Conservation (phyloP, 2,329 filamentous ascomycete genomes). For the Ophiocordyceps camponoti-floridani region DNA sequence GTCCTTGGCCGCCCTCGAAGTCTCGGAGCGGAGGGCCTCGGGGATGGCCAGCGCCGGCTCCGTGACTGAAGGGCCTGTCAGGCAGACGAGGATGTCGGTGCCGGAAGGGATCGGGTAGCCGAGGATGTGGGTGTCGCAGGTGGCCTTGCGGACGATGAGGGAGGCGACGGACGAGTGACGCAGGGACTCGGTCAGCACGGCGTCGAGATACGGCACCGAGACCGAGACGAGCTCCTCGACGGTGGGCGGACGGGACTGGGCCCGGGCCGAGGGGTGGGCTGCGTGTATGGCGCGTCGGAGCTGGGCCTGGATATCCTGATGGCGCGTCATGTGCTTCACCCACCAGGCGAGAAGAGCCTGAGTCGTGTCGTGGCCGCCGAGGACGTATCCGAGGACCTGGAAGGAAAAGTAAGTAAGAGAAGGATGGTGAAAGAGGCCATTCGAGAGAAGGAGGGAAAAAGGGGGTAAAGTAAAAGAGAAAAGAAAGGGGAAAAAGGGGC, state of each 20-base stretch:
- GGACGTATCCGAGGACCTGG: conserved; percentile 11
- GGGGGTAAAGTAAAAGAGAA: too few relatives aligned
- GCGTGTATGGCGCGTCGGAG: conserved; percentile 10
- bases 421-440: neutral
- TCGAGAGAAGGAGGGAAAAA: neutral
- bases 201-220: conserved; percentile 17
- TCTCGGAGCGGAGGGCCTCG: conserved; percentile 10
- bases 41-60: conserved; percentile 9
- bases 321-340: conserved; percentile 9
- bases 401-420: neutral
- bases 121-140: conserved; percentile 14
- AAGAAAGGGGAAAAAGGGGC: too few relatives aligned
- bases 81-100: conserved; percentile 12
- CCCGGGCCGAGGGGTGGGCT: conserved; percentile 6
- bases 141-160: conserved; percentile 12
- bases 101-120: conserved; percentile 16
- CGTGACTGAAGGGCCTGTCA: conserved; percentile 12
- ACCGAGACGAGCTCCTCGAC: conserved; percentile 11
- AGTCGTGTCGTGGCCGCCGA: conserved; percentile 13
- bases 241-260: conserved; percentile 9
- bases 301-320: conserved; percentile 7
- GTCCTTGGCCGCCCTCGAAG: conserved; percentile 7
- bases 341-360: conserved; percentile 12
- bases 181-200: conserved; percentile 17
- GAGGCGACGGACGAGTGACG: conserved; percentile 13